Conservation (phyloP, 108 stramenopile species). For the Cyclostephanos tholiformis region DNA sequence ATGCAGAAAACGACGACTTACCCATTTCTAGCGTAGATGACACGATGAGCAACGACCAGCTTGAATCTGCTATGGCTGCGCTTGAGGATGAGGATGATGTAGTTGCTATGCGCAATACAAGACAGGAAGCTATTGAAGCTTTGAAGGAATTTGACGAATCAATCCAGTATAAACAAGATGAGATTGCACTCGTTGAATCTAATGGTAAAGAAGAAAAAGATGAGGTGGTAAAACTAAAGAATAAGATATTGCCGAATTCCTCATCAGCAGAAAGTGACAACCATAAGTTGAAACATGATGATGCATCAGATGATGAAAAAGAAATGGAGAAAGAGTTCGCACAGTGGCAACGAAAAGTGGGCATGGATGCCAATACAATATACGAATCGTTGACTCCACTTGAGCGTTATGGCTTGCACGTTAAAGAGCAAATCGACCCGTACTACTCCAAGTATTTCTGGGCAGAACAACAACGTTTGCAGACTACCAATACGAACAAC, state of each 20-base stretch:
- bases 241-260: slow-evolving; percentile 8
- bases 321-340: slow-evolving; percentile 91
- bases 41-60: slow-evolving; percentile 73
- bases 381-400: slow-evolving; percentile 75
- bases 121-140: slow-evolving; percentile 81
- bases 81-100: slow-evolving; percentile 94
- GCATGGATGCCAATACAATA: slow-evolving; percentile 75
- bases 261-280: slow-evolving; percentile 13
- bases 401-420: slow-evolving; percentile 70
- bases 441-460: slow-evolving; percentile 74
- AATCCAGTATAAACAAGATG: slow-evolving; percentile 57
- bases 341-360: slow-evolving; percentile 88
- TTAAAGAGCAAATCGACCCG: slow-evolving; percentile 78
- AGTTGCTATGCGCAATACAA: slow-evolving; percentile 71
- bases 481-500: slow-evolving; percentile 44
- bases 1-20: slow-evolving; percentile 31
- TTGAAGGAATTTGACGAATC: slow-evolving; percentile 87
- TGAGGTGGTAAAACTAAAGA: slow-evolving; percentile 28
- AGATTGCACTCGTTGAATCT: slow-evolving; percentile 12
- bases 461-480: slow-evolving; percentile 57
- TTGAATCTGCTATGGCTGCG: slow-evolving; percentile 88
- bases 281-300: slow-evolving; percentile 19
- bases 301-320: slow-evolving; percentile 44
- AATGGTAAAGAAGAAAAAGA: slow-evolving; percentile 29
- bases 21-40: slow-evolving; percentile 22